Evolutionary conservation across 2,329 filamentous ascomycete genomes (phyloP), one percentile per base, ranked within the genome.

Genomic region (Beauveria varroae): DNA sequence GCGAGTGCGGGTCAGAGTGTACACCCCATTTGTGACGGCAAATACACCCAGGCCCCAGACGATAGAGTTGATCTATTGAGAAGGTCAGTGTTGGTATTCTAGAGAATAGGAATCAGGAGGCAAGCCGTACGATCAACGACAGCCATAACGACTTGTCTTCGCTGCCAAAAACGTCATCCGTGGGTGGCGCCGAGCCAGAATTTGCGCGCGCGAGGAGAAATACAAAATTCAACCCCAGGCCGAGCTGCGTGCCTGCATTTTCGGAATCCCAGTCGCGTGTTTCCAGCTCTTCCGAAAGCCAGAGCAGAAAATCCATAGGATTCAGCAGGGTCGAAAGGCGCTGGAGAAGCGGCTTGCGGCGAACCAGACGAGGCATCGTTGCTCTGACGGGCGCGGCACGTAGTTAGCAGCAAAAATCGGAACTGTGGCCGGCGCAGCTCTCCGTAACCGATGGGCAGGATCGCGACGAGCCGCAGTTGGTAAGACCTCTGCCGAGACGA

Each of bases 251-350:
- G 28, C 91, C 89, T 73, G 91, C 88, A 41, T 86, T 77, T 66
- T 90, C 88, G 22, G 93, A 91, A 67, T 97, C 90, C 86, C 92
- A 96, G 68, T 96, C 90, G 70, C 89, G 87, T 30, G 91, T 91
- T 72, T 97, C 93, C 63, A 99, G 83, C 75, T 96, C 91, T 72
- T 98, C 93, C 0, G 91, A 96, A 2, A 96, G 75, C 89, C 91
- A 96, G 20, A 99, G 85, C 59, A 95, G 77, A 70, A 93, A 90
- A 75, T 99, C 95, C 77, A 90, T 88, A 3, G 91, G 91, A 70
- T 98, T 93, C 63, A 97, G 78, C 73, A 86, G 86, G 61, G 89
- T 82, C 71, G 86, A 86, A 73, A 98, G 82, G 73, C 93, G 90
- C 81, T 98, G 89, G 34, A 77, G 72, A 67, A 96, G 82, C 72